phyloP scores from a whole-genome alignment of 371 early-diverging fungal species.

The Circinella minor region DNA sequence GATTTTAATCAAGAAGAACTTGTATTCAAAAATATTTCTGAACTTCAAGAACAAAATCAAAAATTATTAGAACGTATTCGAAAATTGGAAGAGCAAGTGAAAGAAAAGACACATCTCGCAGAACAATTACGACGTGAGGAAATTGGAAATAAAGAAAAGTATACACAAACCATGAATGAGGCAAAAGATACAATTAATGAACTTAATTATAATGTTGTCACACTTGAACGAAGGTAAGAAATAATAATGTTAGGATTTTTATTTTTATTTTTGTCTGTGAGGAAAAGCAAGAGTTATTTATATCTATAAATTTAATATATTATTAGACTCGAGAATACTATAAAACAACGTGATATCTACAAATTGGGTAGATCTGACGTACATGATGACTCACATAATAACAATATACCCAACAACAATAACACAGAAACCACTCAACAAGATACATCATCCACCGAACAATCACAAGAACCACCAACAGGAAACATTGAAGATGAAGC shows the following conservation, averaged over 20 bases:
- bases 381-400: background rate
- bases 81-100: slow-evolving; percentile 5
- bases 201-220: background rate
- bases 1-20: slow-evolving; percentile 14
- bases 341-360: slow-evolving; percentile 2
- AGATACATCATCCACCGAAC: background rate
- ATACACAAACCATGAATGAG: background rate
- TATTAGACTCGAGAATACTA: background rate
- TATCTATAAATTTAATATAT: too few species aligned
- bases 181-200: background rate
- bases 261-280: too few species aligned
- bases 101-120: background rate
- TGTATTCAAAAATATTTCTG: slow-evolving; percentile 23
- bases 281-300: too few species aligned
- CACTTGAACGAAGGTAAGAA: background rate
- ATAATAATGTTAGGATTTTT: background rate
- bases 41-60: slow-evolving; percentile 25
- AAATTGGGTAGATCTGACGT: background rate
- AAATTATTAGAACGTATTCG: slow-evolving; percentile 20
- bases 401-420: background rate
- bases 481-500: slow-evolving; percentile 1
- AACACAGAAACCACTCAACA: background rate
- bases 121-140: background rate
- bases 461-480: background rate
- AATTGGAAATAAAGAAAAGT: background rate